Evolutionary conservation across 2,329 filamentous ascomycete genomes (phyloP).

Genomic region (Didymella pomorum): DNA sequence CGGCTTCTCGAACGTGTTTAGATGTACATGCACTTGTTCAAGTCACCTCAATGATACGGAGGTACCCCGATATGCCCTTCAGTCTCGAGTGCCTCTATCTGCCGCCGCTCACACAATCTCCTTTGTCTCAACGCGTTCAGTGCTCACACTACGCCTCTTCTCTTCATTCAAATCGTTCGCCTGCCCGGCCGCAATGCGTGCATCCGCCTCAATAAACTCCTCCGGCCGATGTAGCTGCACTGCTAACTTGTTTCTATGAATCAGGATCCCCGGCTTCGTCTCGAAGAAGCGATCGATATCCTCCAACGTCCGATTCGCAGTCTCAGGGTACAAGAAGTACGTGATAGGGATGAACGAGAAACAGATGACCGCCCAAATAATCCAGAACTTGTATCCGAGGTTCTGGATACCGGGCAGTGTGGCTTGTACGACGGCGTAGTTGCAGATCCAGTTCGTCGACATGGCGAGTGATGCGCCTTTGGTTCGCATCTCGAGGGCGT

Average conservation of each 20-base stretch:
- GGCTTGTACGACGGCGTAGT: constrained; percentile 45
- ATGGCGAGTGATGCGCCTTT: constrained; percentile 48
- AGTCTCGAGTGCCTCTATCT: background rate
- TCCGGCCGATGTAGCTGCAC: constrained; percentile 56
- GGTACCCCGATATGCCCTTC: background rate
- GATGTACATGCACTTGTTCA: too few relatives aligned
- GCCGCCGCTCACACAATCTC: constrained; percentile 29
- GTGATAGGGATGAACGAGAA: constrained; percentile 61
- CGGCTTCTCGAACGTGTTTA: too few relatives aligned
- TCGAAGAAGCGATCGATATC: constrained; percentile 58
- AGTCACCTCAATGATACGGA: background rate
- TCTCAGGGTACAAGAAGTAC: constrained; percentile 64
- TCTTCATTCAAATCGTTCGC: constrained; percentile 13
- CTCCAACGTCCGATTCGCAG: constrained; percentile 55
- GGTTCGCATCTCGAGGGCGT: constrained; percentile 47
- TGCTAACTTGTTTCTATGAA: constrained; percentile 59
- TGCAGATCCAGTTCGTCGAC: constrained; percentile 47
- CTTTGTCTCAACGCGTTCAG: constrained; percentile 36
- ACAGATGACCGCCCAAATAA: constrained; percentile 65
- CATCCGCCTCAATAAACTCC: constrained; percentile 60
- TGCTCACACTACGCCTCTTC: constrained; percentile 25
- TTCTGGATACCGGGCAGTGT: constrained; percentile 50
- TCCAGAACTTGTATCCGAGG: constrained; percentile 62
- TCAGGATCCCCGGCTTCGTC: constrained; percentile 51
- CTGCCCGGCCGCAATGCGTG: constrained; percentile 42